Evolutionary conservation across 164 flowering plant species (phyloP), one percentile per base, ranked within the genome.

Genomic region (Kingdonia uniflora): DNA sequence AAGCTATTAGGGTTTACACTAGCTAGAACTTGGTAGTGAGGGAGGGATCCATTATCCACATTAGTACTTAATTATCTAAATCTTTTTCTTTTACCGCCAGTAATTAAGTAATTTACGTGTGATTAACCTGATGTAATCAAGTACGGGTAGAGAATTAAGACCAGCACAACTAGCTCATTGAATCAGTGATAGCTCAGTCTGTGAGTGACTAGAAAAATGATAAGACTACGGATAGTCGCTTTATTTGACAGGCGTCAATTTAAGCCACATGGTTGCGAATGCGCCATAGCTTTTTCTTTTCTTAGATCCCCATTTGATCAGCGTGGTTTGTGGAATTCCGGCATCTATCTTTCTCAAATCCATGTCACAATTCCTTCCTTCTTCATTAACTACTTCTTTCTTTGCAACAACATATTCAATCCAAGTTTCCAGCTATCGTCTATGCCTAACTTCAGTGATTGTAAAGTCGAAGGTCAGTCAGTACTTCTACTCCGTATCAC

Each of bases 271-370:
- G 84, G 76, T 65, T n/a, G 41, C 42, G 22, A 56, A 14, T 55
- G 33, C 13, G 50, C 82, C 84, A 59, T 66, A 73, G 65, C 80
- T 82, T 74, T 78, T 60, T 67, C 68, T 71, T 61, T 57, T 66
- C 54, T 54, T 60, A 29, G 35, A 29, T 29, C 35, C n/a, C 64
- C 45, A 55, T 14, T 55, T 59, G 64, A n/a, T n/a, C n/a, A 52
- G 52, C 60, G 51, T 57, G 74, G 71, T 70, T 68, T 69, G 65
- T 71, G 52, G 65, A 73, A 71, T 78, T 73, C 67, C 55, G 56
- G 79, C 79, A 69, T 76, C 78, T 75, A 59, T 63, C 60, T 68
- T 58, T 71, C 70, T 54, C 49, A 65, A 45, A 39, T 45, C 44
- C 24, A 41, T 44, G 8, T 29, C 35, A 29, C 35, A 29, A 29